Evolutionary conservation across 2,329 filamentous ascomycete species (phyloP).

Genomic region (Leptodontidium sp.): DNA sequence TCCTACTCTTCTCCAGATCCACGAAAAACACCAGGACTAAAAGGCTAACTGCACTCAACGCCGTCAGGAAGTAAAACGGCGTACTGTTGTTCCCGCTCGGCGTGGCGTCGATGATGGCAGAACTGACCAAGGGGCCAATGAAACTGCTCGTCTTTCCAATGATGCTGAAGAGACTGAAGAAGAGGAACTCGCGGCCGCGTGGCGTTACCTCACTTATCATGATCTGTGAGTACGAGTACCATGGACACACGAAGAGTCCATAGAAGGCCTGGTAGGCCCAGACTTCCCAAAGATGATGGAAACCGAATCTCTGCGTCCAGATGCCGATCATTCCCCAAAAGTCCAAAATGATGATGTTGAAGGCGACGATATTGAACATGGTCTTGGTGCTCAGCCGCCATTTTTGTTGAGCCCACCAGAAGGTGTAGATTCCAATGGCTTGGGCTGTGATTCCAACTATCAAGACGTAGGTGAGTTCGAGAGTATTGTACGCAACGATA

Average conservation of each 20-base stretch:
- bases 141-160: slow-evolving; percentile 74
- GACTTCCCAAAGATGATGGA: slow-evolving; percentile 55
- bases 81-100: slow-evolving; percentile 61
- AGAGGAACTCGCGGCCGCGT: slow-evolving; percentile 65
- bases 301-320: slow-evolving; percentile 53
- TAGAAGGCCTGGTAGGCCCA: slow-evolving; percentile 44
- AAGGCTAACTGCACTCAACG: slow-evolving; percentile 63
- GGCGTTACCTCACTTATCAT: slow-evolving; percentile 28
- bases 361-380: slow-evolving; percentile 66
- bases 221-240: slow-evolving; percentile 25
- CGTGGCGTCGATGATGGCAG: slow-evolving; percentile 71
- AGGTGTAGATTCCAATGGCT: slow-evolving; percentile 66
- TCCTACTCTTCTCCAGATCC: slow-evolving; percentile 66
- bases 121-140: slow-evolving; percentile 73
- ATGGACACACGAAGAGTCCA: slow-evolving; percentile 21
- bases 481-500: slow-evolving; percentile 69
- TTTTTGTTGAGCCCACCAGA: slow-evolving; percentile 68
- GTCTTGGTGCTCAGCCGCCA: slow-evolving; percentile 68
- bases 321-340: slow-evolving; percentile 56
- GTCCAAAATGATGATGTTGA: slow-evolving; percentile 57
- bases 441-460: slow-evolving; percentile 72
- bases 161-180: slow-evolving; percentile 74
- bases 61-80: slow-evolving; percentile 73
- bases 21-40: slow-evolving; percentile 61
- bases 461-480: slow-evolving; percentile 70